phyloP scores from a whole-genome alignment of 1,284 basidiomycete genomes.

The Volvariella surrecta region DNA sequence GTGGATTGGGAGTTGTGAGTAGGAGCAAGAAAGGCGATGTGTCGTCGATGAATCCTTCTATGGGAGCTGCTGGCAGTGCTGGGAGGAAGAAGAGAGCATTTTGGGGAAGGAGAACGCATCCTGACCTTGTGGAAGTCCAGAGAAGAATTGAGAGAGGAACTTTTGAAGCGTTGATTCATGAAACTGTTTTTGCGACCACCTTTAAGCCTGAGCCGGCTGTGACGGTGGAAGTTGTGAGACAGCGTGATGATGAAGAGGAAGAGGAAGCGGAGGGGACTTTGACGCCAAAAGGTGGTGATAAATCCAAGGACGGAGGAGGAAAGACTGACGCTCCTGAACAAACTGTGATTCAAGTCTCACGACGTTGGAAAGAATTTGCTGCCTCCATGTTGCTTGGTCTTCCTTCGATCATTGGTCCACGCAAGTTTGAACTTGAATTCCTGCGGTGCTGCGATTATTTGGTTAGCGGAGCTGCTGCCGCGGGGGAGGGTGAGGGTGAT shows the following conservation, averaged over 20 bases:
- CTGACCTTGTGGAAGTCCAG: constrained; percentile 43
- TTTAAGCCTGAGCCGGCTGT: constrained; percentile 22
- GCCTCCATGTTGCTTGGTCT: constrained; percentile 49
- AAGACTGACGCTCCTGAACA: constrained; percentile 3
- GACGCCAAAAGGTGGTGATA: background rate
- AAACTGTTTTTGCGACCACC: constrained; percentile 69
- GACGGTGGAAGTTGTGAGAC: background rate
- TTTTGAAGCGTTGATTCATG: constrained; percentile 71
- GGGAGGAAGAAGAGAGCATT: constrained; percentile 59
- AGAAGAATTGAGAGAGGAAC: constrained; percentile 47
- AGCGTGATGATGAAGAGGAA: constrained; percentile 1
- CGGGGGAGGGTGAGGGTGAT: too few relatives aligned
- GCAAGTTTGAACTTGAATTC: constrained; percentile 63
- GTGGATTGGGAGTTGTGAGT: constrained; percentile 13
- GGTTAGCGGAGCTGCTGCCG: constrained; percentile 37
- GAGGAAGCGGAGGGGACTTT: constrained; percentile 6
- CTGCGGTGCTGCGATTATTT: constrained; percentile 55
- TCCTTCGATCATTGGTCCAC: constrained; percentile 44
- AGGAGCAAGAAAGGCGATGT: constrained; percentile 15
- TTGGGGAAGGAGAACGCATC: constrained; percentile 73
- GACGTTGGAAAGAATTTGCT: constrained; percentile 53
- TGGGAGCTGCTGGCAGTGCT: constrained; percentile 17
- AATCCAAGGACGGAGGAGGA: constrained; percentile 7
- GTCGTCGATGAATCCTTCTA: too few relatives aligned
- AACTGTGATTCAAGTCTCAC: constrained; percentile 2